phyloP scores from a whole-genome alignment of 2,329 filamentous ascomycete genomes.

The Knufia fluminis region DNA sequence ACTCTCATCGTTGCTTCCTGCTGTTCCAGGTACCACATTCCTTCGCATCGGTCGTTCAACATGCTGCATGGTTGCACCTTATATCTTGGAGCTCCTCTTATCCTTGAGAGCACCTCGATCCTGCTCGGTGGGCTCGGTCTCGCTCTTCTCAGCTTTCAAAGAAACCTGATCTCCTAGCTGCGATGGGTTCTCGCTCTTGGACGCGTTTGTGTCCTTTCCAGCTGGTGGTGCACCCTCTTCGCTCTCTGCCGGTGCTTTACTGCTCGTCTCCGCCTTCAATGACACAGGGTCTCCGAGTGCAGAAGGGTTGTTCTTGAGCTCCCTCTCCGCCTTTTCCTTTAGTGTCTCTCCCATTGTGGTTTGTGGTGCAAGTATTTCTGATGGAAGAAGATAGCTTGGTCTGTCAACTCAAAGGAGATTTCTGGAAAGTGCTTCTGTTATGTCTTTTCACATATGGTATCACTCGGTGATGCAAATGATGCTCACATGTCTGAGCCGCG shows the following conservation, averaged over 20 bases:
- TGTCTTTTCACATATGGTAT: too few relatives aligned
- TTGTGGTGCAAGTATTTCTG: not conserved
- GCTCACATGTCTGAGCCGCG: not conserved
- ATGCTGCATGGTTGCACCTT: too few relatives aligned
- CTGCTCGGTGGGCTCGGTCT: constrained; percentile 14
- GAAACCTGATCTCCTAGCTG: constrained; percentile 19
- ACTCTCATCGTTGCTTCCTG: too few relatives aligned
- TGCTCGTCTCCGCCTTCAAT: constrained; percentile 32
- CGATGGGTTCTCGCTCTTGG: constrained; percentile 13
- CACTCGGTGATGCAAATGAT: too few relatives aligned
- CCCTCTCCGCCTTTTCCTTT: constrained; percentile 16
- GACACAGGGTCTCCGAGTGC: constrained; percentile 35
- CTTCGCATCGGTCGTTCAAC: too few relatives aligned
- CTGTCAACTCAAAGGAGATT: too few relatives aligned
- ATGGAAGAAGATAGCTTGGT: too few relatives aligned
- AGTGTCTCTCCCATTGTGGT: constrained; percentile 7
- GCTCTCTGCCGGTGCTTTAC: constrained; percentile 24
- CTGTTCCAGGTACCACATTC: too few relatives aligned
- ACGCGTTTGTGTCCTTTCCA: constrained; percentile 13
- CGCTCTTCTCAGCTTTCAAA: constrained; percentile 15
- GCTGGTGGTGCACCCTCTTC: constrained; percentile 18
- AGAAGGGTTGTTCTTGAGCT: constrained; percentile 27
- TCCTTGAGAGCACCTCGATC: constrained; percentile 9
- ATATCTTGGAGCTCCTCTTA: constrained; percentile 8
- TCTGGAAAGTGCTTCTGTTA: too few relatives aligned